Percentiles rank a stretch among this genome's conserved stretches.
Conservation (phyloP, 202 grass and related monocot genomes). For the Zizania palustris region DNA sequence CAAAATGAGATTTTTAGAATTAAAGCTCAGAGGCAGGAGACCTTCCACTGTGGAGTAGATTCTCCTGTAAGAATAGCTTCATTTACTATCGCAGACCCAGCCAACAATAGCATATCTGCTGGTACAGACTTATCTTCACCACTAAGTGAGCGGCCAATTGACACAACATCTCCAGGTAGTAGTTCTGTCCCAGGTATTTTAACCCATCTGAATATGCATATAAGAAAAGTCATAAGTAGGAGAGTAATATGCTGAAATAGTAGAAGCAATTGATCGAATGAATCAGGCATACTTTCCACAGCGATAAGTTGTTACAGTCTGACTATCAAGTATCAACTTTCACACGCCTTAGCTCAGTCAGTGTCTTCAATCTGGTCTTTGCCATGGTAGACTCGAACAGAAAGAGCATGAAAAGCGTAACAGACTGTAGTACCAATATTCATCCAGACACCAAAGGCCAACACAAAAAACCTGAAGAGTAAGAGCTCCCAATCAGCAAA, state of each 20-base stretch:
- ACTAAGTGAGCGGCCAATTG: slow-evolving; percentile 76
- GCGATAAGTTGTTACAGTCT: slow-evolving; percentile 72
- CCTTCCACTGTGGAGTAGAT: slow-evolving; percentile 99
- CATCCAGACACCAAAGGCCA: slow-evolving; percentile 93
- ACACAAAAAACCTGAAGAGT: slow-evolving; percentile 90
- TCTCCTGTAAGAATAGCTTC: slow-evolving; percentile 98
- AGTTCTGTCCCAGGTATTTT: slow-evolving; percentile 92
- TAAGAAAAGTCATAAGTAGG: slow-evolving; percentile 37
- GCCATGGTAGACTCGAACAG: slow-evolving; percentile 99
- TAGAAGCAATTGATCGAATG: slow-evolving; percentile 35
- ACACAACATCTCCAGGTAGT: slow-evolving; percentile 93
- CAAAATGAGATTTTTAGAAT: not conserved
- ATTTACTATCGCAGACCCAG: slow-evolving; percentile 87
- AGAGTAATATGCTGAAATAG: slow-evolving; percentile 28
- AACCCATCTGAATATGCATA: slow-evolving; percentile 65
- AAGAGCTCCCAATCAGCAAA: slow-evolving; percentile 26
- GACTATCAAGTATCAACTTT: slow-evolving; percentile 97
- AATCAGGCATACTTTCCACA: slow-evolving; percentile 76
- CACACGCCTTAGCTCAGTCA: slow-evolving; percentile 97
- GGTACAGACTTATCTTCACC: slow-evolving; percentile 96
- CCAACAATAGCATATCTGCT: slow-evolving; percentile 90
- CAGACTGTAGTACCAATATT: slow-evolving; percentile 99
- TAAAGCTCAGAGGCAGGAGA: slow-evolving; percentile 25
- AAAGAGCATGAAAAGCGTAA: slow-evolving; percentile 98
- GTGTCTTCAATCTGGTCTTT: slow-evolving; percentile 88